Percentiles rank a stretch among this genome's conserved stretches.
phyloP scores from a whole-genome alignment of 768 basidiomycete genomes.

The Lenzites betulinus region DNA sequence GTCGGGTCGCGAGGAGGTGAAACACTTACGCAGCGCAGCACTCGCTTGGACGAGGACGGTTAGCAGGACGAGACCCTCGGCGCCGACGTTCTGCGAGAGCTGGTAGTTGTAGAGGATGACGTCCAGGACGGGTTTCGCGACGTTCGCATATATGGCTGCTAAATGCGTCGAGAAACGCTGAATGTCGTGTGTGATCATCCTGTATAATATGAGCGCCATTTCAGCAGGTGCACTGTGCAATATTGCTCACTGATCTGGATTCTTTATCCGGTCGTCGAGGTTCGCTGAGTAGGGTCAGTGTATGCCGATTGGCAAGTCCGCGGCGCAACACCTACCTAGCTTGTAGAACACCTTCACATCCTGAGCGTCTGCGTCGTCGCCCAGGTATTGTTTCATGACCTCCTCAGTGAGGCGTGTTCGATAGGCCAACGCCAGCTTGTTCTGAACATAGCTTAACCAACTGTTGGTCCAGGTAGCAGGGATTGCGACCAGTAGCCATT shows the following conservation, averaged over 20 bases:
- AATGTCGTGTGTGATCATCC: slow-evolving; percentile 96
- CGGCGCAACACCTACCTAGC: slow-evolving; percentile 53
- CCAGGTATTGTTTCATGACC: slow-evolving; percentile 84
- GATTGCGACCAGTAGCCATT: slow-evolving; percentile 90
- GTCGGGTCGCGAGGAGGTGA: slow-evolving; percentile 30
- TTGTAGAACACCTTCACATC: slow-evolving; percentile 93
- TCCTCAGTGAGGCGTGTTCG: slow-evolving; percentile 83
- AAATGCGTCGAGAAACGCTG: slow-evolving; percentile 89
- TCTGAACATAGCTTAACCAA: slow-evolving; percentile 92
- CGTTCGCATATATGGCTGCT: slow-evolving; percentile 91
- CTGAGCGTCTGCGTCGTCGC: slow-evolving; percentile 59
- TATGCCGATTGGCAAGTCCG: not conserved
- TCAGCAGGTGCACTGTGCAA: not conserved
- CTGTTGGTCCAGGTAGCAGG: slow-evolving; percentile 93
- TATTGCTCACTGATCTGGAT: slow-evolving; percentile 78
- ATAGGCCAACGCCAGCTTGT: slow-evolving; percentile 88
- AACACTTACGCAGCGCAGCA: slow-evolving; percentile 64
- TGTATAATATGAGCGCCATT: slow-evolving; percentile 34
- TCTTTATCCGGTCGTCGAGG: slow-evolving; percentile 93
- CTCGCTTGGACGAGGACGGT: slow-evolving; percentile 84
- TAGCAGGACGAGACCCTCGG: slow-evolving; percentile 83
- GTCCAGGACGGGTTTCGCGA: slow-evolving; percentile 92
- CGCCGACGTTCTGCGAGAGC: slow-evolving; percentile 90
- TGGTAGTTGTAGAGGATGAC: slow-evolving; percentile 96
- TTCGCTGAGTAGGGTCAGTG: slow-evolving; percentile 56